Evolutionary conservation across 768 basidiomycete genomes (phyloP), one percentile per base, ranked within the genome.

Genomic region (Daedaleopsis sinensis): DNA sequence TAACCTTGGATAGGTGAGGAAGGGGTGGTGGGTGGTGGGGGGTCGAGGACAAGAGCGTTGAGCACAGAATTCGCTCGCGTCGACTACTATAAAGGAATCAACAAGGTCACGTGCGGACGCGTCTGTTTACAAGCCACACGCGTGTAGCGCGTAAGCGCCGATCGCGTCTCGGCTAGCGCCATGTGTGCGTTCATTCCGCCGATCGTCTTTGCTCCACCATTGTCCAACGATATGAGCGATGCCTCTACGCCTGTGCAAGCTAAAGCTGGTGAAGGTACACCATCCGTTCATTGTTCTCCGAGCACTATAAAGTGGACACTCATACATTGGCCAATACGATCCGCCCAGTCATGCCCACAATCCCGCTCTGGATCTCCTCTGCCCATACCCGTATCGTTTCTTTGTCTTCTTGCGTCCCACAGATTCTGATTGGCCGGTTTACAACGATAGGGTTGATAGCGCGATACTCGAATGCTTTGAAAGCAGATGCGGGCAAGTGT

Each of bases 391-490:
- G 74, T 23, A 81, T 71, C 15, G 70, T 73, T 50, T 74, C 70
- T 43, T 74, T 67, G 60, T 79, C 72, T 56, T 73, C 60, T 76
- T 81, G 79, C 16, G 75, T 69, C 9, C 84, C 85, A 57, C 79
- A 70, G 55, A 88, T 79, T 1, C 77, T 81, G 24, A 80, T 72
- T 51, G 75, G 69, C 19, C 77, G 76, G 58, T 84, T 80, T 32
- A 87, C 86, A 19, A 87, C 70, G 53, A 88, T 64, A 3, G 87
- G 87, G 61, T 88, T 89, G 43, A 81, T 80, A 5, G 91, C 91
- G 39, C 87, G 81, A 69, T 93, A 92, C 61, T 85, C 84, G 66
- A 91, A 92, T 6, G 74, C 63, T 48, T 71, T 76, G 57, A 93
- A 67, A 23, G 74, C 70, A 13, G 75, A 71, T 2, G 76, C 72